Evolutionary conservation across 1,284 basidiomycete genomes (phyloP).

Genomic region (Leccinum subspadiceum): DNA sequence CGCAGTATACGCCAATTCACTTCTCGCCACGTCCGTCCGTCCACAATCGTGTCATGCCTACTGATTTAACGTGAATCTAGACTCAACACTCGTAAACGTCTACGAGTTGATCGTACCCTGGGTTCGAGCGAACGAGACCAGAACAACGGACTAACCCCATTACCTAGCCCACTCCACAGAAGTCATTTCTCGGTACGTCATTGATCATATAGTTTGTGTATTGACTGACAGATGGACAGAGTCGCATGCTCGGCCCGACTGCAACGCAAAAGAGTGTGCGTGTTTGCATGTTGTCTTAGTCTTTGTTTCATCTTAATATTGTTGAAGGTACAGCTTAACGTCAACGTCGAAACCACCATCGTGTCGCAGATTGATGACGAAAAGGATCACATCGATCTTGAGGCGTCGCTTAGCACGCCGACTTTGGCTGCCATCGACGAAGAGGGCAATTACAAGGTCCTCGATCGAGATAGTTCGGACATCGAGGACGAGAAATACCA

Average conservation of each 20-base stretch:
- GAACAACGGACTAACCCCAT: slow-evolving; percentile 10
- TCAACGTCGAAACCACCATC: slow-evolving; percentile 35
- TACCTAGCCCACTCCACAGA: slow-evolving; percentile 22
- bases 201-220: no score
- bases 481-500: slow-evolving; percentile 23
- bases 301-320: not conserved
- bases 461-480: slow-evolving; percentile 27
- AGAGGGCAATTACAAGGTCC: slow-evolving; percentile 15
- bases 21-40: slow-evolving; percentile 31
- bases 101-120: slow-evolving; percentile 24
- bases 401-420: slow-evolving; percentile 13
- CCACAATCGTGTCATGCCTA: not conserved
- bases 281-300: not conserved
- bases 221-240: slow-evolving; percentile 12
- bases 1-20: slow-evolving; percentile 33
- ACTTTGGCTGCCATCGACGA: slow-evolving; percentile 24
- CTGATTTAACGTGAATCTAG: slow-evolving; percentile 9
- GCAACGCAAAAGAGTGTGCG: slow-evolving; percentile 23
- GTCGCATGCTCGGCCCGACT: slow-evolving; percentile 24
- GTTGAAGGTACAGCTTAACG: slow-evolving; percentile 27
- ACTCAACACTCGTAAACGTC: slow-evolving; percentile 33
- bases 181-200: slow-evolving; percentile 27
- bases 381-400: slow-evolving; percentile 25
- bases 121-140: slow-evolving; percentile 30
- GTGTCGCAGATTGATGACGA: slow-evolving; percentile 33